Evolutionary conservation across 441 rosid genomes (phyloP), one percentile per base, ranked within the genome.

Genomic region (Geranium incanum): DNA sequence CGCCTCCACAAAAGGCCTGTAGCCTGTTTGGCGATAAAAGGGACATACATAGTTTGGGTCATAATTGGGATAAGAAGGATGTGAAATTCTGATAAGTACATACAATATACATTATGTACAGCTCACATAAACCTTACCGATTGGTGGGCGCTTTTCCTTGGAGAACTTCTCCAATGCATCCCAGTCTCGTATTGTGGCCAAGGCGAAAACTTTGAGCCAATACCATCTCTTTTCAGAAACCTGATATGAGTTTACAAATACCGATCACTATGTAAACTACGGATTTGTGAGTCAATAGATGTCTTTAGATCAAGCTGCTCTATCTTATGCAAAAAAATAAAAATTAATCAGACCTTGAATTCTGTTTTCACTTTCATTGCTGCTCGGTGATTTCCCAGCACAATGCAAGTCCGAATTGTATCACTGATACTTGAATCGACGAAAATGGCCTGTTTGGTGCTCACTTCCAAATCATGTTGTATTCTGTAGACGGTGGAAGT

Each of bases 221-320:
- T 91, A 95, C 99, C 99, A 93, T 83, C 99, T 87, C 85, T 90
- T 95, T 83, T 95, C 98, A 73, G 94, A 84, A 70, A 93, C 99
- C 98, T 90, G 74, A 62, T 66, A 64, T 65, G 41, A 74, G 71
- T 72, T 36, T 13, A 60, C 6, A 50, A 68, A 55, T 67, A 43
- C 37, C 67, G 64, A 70, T 63, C 52, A 73, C 67, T 37, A 45
- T 48, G 60, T 60, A 33, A 16, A 66, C 21, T 36, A 41, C 33
- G 65, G 52, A 18, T 16, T 19, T 55, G 16, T 16, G 6, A 55
- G 21, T 55, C 6, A 18, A 16, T 55, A 55, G 5, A 55, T 5
- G 15, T n/a, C 19, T 16, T 55, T 16, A 13, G 19, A 55, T 16
- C 62, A 55, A 55, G 21, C 62, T 55, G 18, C 19, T 41, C 36